Evolutionary conservation across 176 grass and related monocot genomes (phyloP), one percentile per base, ranked within the genome.

Genomic region (Chrysopogon serrulatus): DNA sequence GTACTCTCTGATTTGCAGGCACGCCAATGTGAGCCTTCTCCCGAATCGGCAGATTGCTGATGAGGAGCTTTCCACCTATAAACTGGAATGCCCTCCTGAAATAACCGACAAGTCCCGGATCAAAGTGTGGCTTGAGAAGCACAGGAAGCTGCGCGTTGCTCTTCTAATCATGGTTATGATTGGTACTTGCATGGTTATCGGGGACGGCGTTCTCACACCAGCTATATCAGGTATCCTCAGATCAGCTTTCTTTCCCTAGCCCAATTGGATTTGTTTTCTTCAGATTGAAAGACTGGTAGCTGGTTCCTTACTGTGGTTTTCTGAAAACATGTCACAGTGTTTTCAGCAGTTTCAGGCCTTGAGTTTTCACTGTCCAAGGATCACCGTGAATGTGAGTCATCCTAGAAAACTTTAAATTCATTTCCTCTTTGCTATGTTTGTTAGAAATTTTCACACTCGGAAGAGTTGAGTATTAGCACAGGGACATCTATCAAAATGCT

Each of bases 111-210:
- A 69, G 68, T 94, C 91, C 59, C 63, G 62, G 2, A 87, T 94
- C 76, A 99, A 96, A 65, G 41, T 81, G 74, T 96, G 83, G 93
- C 93, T 99, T 64, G 96, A 98, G 85, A 94, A 93, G 81, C 91
- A 98, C 80, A 93, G 85, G 83, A 95, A 93, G 70, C 76, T 95
- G 63, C 96, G 93, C 17, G 84, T 84, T 44, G 88, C 89, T 42
- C 83, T 98, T 30, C 78, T 98, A 63, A 48, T 98, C 60, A 90
- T 98, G 79, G 96, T 98, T 21, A 91, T 98, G 87, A 88, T 98
- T 30, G 96, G 96, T 42, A 98, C 96, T 33, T 98, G 96, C 83
- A 98, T 98, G 96, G 96, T 98, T 28, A 98, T 98, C 68, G 96
- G 96, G 57, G 96, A 98, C n/a, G 96, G 96, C 16, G 92, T 98